These are phyloP conservation scores for Ensete ventricosum DNA, from an alignment of 176 grass and related monocot genomes.

Conservation along the genomic window DNA sequence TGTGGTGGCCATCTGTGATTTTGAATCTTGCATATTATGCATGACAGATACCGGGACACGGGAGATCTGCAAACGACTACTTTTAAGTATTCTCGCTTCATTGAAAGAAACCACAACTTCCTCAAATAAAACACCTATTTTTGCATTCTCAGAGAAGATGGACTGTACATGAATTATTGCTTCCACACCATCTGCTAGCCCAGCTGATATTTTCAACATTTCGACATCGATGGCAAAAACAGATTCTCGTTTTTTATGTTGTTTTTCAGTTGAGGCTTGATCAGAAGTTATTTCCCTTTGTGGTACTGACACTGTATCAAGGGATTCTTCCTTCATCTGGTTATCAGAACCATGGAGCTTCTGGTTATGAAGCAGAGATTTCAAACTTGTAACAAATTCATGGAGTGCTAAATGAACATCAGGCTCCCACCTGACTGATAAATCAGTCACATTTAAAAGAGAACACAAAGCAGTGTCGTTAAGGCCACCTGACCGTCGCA, in stretches of 20 bases:
- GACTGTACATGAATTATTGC: slow-evolving; percentile 62
- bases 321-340: slow-evolving; percentile 56
- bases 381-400: slow-evolving; percentile 60
- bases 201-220: slow-evolving; percentile 73
- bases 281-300: slow-evolving; percentile 40
- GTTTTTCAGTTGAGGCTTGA: slow-evolving; percentile 42
- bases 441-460: slow-evolving; percentile 66
- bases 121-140: slow-evolving; percentile 89
- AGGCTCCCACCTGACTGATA: slow-evolving; percentile 71
- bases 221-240: slow-evolving; percentile 88
- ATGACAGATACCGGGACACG: slow-evolving; percentile 70
- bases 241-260: slow-evolving; percentile 63
- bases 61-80: slow-evolving; percentile 72
- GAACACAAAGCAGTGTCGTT: slow-evolving; percentile 69
- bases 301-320: slow-evolving; percentile 29
- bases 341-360: slow-evolving; percentile 52
- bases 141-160: slow-evolving; percentile 98
- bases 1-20: slow-evolving; percentile 45
- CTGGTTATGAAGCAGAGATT: slow-evolving; percentile 50
- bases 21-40: slow-evolving; percentile 49
- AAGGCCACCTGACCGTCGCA: slow-evolving; percentile 60
- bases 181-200: slow-evolving; percentile 90
- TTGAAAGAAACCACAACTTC: slow-evolving; percentile 58
- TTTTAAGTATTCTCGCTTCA: slow-evolving; percentile 57
- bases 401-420: slow-evolving; percentile 73